Base-by-base conservation (phyloP, 768 basidiomycete species). In the Bullera alba region DNA sequence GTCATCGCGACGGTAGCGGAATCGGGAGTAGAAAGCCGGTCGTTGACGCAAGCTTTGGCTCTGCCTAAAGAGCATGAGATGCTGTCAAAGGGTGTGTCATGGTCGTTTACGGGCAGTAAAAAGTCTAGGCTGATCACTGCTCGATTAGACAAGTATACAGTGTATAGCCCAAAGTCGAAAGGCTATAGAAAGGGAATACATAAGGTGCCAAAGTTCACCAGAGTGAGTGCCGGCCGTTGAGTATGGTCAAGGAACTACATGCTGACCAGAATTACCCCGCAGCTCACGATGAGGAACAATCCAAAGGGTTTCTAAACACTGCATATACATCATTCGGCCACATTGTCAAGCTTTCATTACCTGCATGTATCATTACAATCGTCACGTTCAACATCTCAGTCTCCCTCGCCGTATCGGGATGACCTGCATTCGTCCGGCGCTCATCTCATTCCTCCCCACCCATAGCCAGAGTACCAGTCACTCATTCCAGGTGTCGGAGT, bases 201-300 rank as follows among this genome's bases (percentile, higher is more conserved):
- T 75, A 92, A 92, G 66, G 86, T 93, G 23, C 92, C 92, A n/a
- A 93, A 95, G 68, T 96, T 85, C 82, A 95, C 92, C 43, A 79
- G 88, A 73, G 91, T 92, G 58, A 53, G 85, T 75, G 21, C 21
- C 46, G 30, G 14, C 26, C 23, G 22, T 17, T 26, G 12, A n/a
- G 16, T 44, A 44, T 21, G 12, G 14, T 44, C 42, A 44, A 7
- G 17, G 5, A 0, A 14, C 26, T 39, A 41, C 50, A 48, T 42
- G 41, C 15, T 46, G 16, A 28, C 17, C n/a, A n/a, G n/a, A n/a
- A n/a, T n/a, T 48, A 16, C 35, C 41, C 14, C 12, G 2, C 54
- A 72, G 92, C 70, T 91, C 54, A 91, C 92, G 27, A 77, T 86
- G 3, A 77, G 92, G 63, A 82, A 82, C 34, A 95, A 95, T 71